Evolutionary conservation across 2,329 filamentous ascomycete genomes (phyloP).

Genomic region (Colletotrichum chlorophyti): DNA sequence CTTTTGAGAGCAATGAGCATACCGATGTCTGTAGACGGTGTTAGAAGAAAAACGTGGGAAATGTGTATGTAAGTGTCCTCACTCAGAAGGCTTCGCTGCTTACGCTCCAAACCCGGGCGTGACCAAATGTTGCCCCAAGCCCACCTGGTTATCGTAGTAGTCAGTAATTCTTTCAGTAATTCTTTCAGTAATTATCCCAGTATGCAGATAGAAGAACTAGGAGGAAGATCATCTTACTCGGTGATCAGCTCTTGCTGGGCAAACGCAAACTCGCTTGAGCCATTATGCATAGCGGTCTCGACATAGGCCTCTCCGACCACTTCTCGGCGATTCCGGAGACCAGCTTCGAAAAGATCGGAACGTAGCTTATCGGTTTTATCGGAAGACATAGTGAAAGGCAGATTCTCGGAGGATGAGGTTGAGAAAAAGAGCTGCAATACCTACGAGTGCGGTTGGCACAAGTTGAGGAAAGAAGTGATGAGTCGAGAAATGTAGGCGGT

Average conservation of each 20-base stretch:
- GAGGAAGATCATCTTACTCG: conserved; percentile 44
- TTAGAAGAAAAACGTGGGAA: too few species aligned
- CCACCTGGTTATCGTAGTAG: conserved; percentile 18
- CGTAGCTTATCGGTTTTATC: conserved; percentile 16
- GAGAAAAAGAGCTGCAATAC: too few species aligned
- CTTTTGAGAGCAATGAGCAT: conserved; percentile 69
- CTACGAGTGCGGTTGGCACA: too few species aligned
- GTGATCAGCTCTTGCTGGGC: conserved; percentile 69
- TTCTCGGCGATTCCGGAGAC: conserved; percentile 62
- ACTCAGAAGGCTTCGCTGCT: conserved; percentile 64
- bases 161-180: neutral
- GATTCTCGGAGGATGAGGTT: too few species aligned
- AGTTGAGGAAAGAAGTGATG: neutral
- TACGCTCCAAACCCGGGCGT: conserved; percentile 64
- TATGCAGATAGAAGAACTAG: neutral
- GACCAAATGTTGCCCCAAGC: conserved; percentile 70
- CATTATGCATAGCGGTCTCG: conserved; percentile 58
- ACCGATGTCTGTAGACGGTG: conserved; percentile 51
- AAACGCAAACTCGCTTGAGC: conserved; percentile 61
- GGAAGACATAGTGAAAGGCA: conserved; percentile 13
- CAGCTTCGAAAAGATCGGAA: conserved; percentile 61
- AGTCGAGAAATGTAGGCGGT: neutral
- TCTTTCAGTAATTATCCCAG: too few species aligned
- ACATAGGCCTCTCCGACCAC: conserved; percentile 68
- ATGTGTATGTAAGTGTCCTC: too few species aligned